These are phyloP conservation scores for Oidiodendron maius DNA, from an alignment of 495 filamentous ascomycete species.

Conservation along the genomic window DNA sequence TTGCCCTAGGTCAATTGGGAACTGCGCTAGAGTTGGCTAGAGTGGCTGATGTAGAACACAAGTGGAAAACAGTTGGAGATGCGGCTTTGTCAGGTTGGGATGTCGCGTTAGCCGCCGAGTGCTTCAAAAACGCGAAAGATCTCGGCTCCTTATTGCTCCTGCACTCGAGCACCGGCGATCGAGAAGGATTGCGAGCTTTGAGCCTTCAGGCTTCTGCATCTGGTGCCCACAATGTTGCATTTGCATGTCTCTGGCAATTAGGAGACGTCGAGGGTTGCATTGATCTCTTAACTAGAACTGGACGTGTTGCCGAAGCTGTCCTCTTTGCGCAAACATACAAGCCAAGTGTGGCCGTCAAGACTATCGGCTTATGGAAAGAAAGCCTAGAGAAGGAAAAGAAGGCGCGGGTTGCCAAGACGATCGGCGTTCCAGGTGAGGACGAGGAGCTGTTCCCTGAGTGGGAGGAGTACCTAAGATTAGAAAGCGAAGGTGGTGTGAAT, in stretches of 20 bases:
- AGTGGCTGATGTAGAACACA: conserved; percentile 82
- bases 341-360: conserved; percentile 64
- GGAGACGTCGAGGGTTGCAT: conserved; percentile 79
- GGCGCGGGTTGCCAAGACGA: conserved; percentile 70
- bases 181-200: conserved; percentile 64
- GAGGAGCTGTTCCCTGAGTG: conserved; percentile 93
- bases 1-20: conserved; percentile 74
- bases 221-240: conserved; percentile 84
- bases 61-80: conserved; percentile 95
- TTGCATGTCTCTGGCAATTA: conserved; percentile 82
- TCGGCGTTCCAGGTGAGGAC: conserved; percentile 82
- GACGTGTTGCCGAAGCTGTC: conserved; percentile 75
- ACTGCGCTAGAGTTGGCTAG: conserved; percentile 81
- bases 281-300: conserved; percentile 70
- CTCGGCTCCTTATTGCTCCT: conserved; percentile 83
- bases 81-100: conserved; percentile 85
- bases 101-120: conserved; percentile 80
- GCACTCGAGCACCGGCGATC: conserved; percentile 73
- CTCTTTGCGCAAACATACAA: conserved; percentile 93
- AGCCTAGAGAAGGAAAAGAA: conserved; percentile 75
- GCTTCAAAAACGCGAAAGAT: conserved; percentile 85
- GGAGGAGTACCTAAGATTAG: conserved; percentile 81
- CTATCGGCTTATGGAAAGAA: conserved; percentile 74
- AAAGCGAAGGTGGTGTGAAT: conserved; percentile 52
- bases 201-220: conserved; percentile 66